Evolutionary conservation across 345 rosid species (phyloP), one percentile per base, ranked within the genome.

Genomic region (Laguncularia racemosa): DNA sequence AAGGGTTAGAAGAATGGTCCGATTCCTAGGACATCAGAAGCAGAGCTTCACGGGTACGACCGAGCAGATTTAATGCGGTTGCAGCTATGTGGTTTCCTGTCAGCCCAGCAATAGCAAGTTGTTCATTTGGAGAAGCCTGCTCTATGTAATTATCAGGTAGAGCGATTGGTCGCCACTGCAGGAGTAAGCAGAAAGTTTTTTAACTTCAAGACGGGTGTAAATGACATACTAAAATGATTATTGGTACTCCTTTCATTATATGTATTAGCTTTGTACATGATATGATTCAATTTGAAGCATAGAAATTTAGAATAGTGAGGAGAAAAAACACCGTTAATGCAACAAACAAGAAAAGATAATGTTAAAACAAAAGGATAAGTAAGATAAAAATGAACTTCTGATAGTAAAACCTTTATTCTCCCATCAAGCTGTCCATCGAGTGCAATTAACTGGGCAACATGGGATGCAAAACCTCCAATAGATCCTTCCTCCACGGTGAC

Each of bases 11-110:
- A 33, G 40, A 33, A 33, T 33, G 9, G 40, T 7, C 40, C 7
- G 9, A 33, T 33, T 33, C 40, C 40, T 84, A 88, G 85, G 85
- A 79, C 88, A 78, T 88, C 59, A 91, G 67, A 45, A 79, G 92
- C 67, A 91, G 75, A 14, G 96, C 98, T 74, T 91, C 98, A 1
- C 95, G 88, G 59, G 86, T 79, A 40, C 90, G 88, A 19, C 95
- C 96, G 3, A 88, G 85, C 60, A 88, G 84, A 62, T 79, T 86
- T 58, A 91, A 59, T 11, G 88, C 86, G 0, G 96, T 86, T 28
- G 98, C 98, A 18, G 92, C 96, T 55, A 91, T 85, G 73, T 91
- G 98, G 75, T 84, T 86, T 69, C 98, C 95, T 0, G 87, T 88
- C 52, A 88, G 77, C 44, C 98, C 95, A 1, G 98, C 95, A 44